These are phyloP conservation scores for Podospora sp. DNA, from an alignment of 495 filamentous ascomycete genomes.

Conservation along the genomic window DNA sequence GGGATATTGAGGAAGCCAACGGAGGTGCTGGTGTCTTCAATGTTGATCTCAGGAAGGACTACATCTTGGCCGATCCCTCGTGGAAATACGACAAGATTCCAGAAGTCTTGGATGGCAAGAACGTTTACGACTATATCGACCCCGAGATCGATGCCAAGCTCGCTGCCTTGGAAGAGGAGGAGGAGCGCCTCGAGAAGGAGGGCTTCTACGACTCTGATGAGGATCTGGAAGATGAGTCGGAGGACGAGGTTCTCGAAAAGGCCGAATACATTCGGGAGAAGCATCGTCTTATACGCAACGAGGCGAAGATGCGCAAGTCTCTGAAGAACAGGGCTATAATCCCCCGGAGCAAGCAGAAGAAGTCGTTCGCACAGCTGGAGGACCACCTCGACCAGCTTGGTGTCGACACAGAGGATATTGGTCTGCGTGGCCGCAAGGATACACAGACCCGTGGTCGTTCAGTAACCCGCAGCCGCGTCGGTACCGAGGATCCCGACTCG, in stretches of 20 bases:
- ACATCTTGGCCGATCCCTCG: constrained; percentile 77
- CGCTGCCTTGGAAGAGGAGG: constrained; percentile 87
- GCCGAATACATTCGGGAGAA: constrained; percentile 95
- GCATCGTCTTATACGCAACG: constrained; percentile 82
- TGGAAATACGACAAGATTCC: constrained; percentile 97
- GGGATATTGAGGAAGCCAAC: constrained; percentile 89
- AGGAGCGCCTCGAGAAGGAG: constrained; percentile 83
- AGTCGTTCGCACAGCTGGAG: constrained; percentile 81
- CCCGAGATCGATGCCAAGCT: constrained; percentile 94
- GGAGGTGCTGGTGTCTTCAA: constrained; percentile 96
- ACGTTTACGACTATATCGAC: constrained; percentile 95
- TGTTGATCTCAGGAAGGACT: constrained; percentile 84
- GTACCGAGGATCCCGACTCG: constrained; percentile 61
- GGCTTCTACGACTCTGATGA: constrained; percentile 72
- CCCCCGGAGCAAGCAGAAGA: constrained; percentile 74
- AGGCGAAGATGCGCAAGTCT: constrained; percentile 85
- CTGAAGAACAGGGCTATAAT: constrained; percentile 95
- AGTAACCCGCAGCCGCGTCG: constrained; percentile 47
- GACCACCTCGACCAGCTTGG: constrained; percentile 80
- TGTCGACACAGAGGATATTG: constrained; percentile 75
- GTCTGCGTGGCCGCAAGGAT: constrained; percentile 68
- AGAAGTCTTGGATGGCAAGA: constrained; percentile 86
- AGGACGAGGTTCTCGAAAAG: constrained; percentile 84
- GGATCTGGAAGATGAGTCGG: constrained; percentile 77
- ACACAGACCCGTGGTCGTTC: constrained; percentile 66